These are phyloP conservation scores for Haberlea rhodopensis DNA, from an alignment of 257 asterid species.

Conservation along the genomic window DNA sequence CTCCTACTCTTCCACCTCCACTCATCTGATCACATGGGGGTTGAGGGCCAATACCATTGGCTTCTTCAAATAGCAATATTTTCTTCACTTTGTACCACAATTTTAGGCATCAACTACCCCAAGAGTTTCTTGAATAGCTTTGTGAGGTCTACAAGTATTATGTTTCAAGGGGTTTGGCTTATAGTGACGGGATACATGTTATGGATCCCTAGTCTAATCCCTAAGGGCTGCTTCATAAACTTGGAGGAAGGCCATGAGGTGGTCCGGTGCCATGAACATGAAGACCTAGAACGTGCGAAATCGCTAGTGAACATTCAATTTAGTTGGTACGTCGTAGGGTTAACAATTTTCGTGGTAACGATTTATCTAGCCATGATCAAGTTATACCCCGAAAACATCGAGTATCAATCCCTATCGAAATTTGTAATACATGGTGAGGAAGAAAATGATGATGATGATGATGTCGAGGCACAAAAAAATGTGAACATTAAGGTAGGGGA, in stretches of 20 bases:
- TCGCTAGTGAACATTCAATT: slow-evolving; percentile 44
- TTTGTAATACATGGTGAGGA: slow-evolving; percentile 37
- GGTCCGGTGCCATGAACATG: slow-evolving; percentile 39
- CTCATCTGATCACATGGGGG: slow-evolving; percentile 89
- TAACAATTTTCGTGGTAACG: slow-evolving; percentile 26
- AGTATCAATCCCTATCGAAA: slow-evolving; percentile 25
- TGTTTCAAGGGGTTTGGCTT: slow-evolving; percentile 55
- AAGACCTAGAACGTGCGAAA: slow-evolving; percentile 43
- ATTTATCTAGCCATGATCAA: slow-evolving; percentile 32
- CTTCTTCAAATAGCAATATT: slow-evolving; percentile 50
- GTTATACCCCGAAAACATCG: slow-evolving; percentile 29
- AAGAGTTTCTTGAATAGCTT: slow-evolving; percentile 44
- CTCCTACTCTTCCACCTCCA: slow-evolving; percentile 85
- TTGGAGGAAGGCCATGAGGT: slow-evolving; percentile 38
- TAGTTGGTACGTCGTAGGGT: slow-evolving; percentile 43
- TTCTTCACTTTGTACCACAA: slow-evolving; percentile 52
- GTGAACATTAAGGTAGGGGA: slow-evolving; percentile 19
- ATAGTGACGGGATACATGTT: slow-evolving; percentile 49
- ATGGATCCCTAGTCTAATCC: slow-evolving; percentile 41
- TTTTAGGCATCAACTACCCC: slow-evolving; percentile 43
- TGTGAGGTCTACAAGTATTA: slow-evolving; percentile 40
- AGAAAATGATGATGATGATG: slow-evolving; percentile 32
- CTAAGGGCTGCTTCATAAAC: slow-evolving; percentile 36
- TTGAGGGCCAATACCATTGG: slow-evolving; percentile 88
- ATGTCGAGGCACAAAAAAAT: slow-evolving; percentile 60